Conservation (phyloP, 495 filamentous ascomycete species). For the Trichoderma asperelloides region DNA sequence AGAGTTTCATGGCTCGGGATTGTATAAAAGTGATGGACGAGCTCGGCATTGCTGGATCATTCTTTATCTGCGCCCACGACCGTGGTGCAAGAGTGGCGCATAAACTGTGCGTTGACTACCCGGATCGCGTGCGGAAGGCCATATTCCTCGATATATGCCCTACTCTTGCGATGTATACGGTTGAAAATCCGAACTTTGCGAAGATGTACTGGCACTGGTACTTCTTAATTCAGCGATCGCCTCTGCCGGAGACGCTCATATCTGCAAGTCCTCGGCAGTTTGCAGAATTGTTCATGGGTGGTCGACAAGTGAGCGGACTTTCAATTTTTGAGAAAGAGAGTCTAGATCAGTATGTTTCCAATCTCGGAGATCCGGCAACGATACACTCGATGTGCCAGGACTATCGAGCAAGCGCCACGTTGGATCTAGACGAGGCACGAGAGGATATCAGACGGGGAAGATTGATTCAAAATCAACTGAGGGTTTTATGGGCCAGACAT, state of each 20-base stretch:
- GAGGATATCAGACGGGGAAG: constrained; percentile 21
- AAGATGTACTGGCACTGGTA: constrained; percentile 36
- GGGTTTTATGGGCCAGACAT: constrained; percentile 28
- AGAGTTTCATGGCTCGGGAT: constrained; percentile 29
- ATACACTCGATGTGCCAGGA: constrained; percentile 36
- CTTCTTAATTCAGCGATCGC: constrained; percentile 28
- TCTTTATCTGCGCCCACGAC: constrained; percentile 29
- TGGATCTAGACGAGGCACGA: constrained; percentile 29
- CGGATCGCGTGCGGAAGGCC: constrained; percentile 19
- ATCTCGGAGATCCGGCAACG: constrained; percentile 18
- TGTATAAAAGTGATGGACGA: constrained; percentile 23
- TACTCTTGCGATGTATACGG: constrained; percentile 28
- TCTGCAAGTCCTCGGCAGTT: constrained; percentile 17
- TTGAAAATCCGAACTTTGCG: constrained; percentile 24
- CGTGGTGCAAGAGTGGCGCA: constrained; percentile 31
- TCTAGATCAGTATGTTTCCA: constrained; percentile 20
- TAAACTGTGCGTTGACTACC: constrained; percentile 27
- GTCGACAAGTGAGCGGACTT: constrained; percentile 9
- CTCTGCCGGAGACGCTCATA: constrained; percentile 30
- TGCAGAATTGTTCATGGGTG: constrained; percentile 19
- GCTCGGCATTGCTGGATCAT: constrained; percentile 17
- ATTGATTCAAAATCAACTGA: constrained; percentile 26
- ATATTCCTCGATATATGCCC: constrained; percentile 33
- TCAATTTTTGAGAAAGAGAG: constrained; percentile 15
- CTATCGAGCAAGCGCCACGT: constrained; percentile 27